Evolutionary conservation across 768 basidiomycete species (phyloP), one percentile per base, ranked within the genome.

Genomic region (Naganishia randhawae): DNA sequence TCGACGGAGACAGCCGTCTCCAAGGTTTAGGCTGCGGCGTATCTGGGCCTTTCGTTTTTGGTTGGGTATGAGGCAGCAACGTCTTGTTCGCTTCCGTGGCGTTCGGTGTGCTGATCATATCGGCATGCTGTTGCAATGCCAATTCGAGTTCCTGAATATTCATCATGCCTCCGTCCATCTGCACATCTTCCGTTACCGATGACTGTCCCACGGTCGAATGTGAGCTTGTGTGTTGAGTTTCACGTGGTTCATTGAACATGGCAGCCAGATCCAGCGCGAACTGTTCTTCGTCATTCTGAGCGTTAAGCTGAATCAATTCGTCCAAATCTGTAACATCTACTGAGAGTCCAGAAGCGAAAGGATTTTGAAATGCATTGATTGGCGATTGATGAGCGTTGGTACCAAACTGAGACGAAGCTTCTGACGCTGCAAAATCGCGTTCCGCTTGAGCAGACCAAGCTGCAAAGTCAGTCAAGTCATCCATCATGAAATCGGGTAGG

Each of bases 391-490:
- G n/a, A 25, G 57, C 37, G 27, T 61, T 39, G 17, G 57, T 61
- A 7, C 57, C 57, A 29, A 41, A 61, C n/a, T 41, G 57, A n/a
- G 57, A 61, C 7, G 57, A 61, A 22, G 57, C 57, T 41, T 61
- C 57, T 2, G 57, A 61, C 5, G 57, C 57, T 17, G 57, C 57
- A 6, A 61, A 37, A 61, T 37, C 35, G 19, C 39, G 57, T 17
- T 61, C 57, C 13, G 57, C 57, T 17, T 61, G 57, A 41, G 57
- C 57, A 41, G 57, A 61, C 57, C 57, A 61, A n/a, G 57, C 57
- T 22, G 57, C 57, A 29, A 61, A 61, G 27, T 61, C 57, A 22
- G 57, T 61, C 57, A 61, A 41, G 25, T 61, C 57, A 19, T 61
- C 57, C 57, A 61, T 61, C 57, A 61, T 61, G 29, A 61, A 61